These are phyloP conservation scores for Fusarium beomiforme DNA, from an alignment of 2,329 filamentous ascomycete species.

Conservation along the genomic window DNA sequence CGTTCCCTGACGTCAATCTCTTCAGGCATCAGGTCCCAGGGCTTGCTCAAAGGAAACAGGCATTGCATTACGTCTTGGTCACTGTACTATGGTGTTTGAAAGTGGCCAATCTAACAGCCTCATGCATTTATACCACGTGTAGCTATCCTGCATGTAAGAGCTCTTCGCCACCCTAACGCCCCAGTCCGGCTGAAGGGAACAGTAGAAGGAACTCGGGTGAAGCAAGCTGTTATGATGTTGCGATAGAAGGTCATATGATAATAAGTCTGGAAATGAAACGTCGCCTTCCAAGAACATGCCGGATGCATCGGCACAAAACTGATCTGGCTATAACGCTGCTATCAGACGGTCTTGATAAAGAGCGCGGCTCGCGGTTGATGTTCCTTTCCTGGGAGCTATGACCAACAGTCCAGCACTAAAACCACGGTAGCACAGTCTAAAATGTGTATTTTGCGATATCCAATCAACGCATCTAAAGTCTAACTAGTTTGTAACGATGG, in stretches of 20 bases:
- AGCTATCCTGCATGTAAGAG: no score
- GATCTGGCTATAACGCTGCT: neutral
- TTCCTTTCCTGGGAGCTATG: neutral
- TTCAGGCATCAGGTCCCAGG: no score
- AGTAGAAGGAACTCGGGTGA: neutral
- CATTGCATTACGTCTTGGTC: neutral
- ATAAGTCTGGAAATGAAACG: neutral
- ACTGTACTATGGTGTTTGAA: neutral
- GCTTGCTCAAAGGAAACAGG: no score
- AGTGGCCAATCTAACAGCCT: no score
- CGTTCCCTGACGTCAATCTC: no score
- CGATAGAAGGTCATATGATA: neutral
- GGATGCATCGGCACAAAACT: neutral
- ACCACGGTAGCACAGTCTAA: neutral
- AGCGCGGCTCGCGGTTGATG: neutral
- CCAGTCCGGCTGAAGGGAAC: neutral
- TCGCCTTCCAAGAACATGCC: neutral
- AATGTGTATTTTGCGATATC: neutral
- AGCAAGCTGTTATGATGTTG: neutral
- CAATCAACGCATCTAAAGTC: neutral
- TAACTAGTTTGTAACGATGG: neutral
- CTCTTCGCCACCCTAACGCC: neutral
- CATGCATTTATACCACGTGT: neutral
- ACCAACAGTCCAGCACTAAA: neutral
- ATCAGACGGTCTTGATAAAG: neutral